phyloP scores from a whole-genome alignment of 2,329 filamentous ascomycete species.

The Neopestalotiopsis rosae region DNA sequence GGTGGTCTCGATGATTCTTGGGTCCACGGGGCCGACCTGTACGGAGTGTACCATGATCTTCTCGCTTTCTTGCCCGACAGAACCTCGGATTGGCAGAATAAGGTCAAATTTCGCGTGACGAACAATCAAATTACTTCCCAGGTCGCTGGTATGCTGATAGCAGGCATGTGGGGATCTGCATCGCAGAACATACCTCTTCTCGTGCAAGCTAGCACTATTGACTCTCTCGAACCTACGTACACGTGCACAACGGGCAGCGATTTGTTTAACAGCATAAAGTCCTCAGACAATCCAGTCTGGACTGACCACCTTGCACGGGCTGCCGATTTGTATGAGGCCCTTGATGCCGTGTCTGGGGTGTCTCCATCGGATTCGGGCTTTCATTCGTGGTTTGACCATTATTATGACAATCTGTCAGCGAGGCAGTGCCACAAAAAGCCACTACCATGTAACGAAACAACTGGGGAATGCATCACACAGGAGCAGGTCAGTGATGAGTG shows the following conservation, averaged over 20 bases:
- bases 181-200: slow-evolving; percentile 48
- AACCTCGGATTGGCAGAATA: slow-evolving; percentile 42
- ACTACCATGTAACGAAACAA: slow-evolving; percentile 67
- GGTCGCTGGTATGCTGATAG: slow-evolving; percentile 76
- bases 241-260: slow-evolving; percentile 58
- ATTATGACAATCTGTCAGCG: slow-evolving; percentile 83
- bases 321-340: slow-evolving; percentile 55
- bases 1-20: slow-evolving; percentile 75
- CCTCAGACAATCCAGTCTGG: slow-evolving; percentile 58
- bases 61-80: slow-evolving; percentile 69
- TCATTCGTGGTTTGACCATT: slow-evolving; percentile 78
- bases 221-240: slow-evolving; percentile 79
- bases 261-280: slow-evolving; percentile 52
- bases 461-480: slow-evolving; percentile 63
- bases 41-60: slow-evolving; percentile 74
- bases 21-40: slow-evolving; percentile 78
- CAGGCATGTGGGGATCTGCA: slow-evolving; percentile 67
- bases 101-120: slow-evolving; percentile 73
- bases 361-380: slow-evolving; percentile 61
- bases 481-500: slow-evolving; percentile 38
- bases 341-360: slow-evolving; percentile 75
- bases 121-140: slow-evolving; percentile 85
- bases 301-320: slow-evolving; percentile 65
- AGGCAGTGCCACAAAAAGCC: slow-evolving; percentile 77
- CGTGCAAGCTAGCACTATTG: slow-evolving; percentile 62